A percentile compares a stretch with the other conserved stretches of the same genome.
Evolutionary conservation across 305 asterid species (phyloP).

Genomic region (Nicotiana rustica): DNA sequence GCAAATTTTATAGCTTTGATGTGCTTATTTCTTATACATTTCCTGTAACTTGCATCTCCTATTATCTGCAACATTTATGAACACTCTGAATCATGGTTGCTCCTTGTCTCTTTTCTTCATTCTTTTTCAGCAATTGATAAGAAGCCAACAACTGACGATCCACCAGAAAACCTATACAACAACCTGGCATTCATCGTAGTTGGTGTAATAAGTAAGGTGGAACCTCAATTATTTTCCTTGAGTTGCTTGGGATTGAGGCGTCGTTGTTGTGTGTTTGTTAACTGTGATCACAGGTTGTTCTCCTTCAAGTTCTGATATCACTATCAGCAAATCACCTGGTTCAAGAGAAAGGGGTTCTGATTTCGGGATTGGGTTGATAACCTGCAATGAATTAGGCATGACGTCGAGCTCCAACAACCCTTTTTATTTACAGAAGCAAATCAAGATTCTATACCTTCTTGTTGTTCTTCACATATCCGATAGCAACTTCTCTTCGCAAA

Average conservation of each 20-base stretch:
- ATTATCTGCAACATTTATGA: neutral
- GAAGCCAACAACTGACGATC: conserved; percentile 12
- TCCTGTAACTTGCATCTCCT: neutral
- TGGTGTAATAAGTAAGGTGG: neutral
- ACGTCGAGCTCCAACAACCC: neutral
- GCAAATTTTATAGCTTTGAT: neutral
- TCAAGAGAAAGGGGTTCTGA: conserved; percentile 71
- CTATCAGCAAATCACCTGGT: conserved; percentile 68
- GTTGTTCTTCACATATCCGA: conserved; percentile 80
- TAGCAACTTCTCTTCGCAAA: conserved; percentile 91
- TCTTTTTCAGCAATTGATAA: neutral
- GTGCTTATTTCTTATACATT: neutral
- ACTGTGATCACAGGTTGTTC: conserved; percentile 66
- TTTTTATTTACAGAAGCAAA: conserved; percentile 9
- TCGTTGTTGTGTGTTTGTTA: too few species aligned
- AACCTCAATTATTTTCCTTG: neutral
- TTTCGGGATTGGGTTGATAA: conserved; percentile 84
- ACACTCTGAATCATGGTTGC: neutral
- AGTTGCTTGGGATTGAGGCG: neutral
- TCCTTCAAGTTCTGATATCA: conserved; percentile 92
- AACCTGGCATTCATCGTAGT: neutral
- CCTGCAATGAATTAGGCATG: conserved; percentile 51
- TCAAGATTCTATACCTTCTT: conserved; percentile 60
- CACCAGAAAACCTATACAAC: neutral
- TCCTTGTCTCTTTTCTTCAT: neutral